phyloP scores from a whole-genome alignment of 495 filamentous ascomycete genomes.

The Hypomontagnella monticulosa region DNA sequence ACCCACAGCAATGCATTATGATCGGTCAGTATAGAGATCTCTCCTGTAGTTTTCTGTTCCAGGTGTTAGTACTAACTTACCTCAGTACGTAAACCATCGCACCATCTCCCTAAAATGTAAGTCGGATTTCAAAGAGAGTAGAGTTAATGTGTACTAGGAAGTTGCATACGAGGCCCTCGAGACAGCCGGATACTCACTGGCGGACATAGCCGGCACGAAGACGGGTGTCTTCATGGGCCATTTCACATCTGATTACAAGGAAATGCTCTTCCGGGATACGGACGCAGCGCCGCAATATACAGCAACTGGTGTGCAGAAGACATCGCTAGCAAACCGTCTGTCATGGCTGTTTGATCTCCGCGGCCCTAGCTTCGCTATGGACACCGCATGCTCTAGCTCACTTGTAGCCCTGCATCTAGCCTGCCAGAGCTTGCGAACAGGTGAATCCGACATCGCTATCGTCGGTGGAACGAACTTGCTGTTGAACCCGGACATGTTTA shows the following conservation, averaged over 20 bases:
- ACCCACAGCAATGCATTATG: no score
- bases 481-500: constrained; percentile 49
- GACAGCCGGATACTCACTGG: constrained; percentile 55
- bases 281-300: constrained; percentile 60
- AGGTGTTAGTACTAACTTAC: no score
- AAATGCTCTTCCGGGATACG: constrained; percentile 53
- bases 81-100: no score
- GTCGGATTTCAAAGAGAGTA: constrained; percentile 35
- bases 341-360: constrained; percentile 67
- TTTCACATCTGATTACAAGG: constrained; percentile 59
- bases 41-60: no score
- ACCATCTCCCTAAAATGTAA: background rate
- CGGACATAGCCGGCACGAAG: constrained; percentile 54
- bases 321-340: constrained; percentile 63
- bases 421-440: constrained; percentile 55
- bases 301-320: constrained; percentile 59
- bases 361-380: constrained; percentile 65
- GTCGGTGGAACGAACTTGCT: constrained; percentile 56
- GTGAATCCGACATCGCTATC: constrained; percentile 56
- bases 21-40: no score
- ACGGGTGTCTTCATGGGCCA: constrained; percentile 61
- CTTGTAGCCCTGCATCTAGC: constrained; percentile 62
- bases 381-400: constrained; percentile 68
- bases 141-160: constrained; percentile 53
- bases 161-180: constrained; percentile 55